phyloP scores from a whole-genome alignment of 345 rosid species.

The Salix purpurea region DNA sequence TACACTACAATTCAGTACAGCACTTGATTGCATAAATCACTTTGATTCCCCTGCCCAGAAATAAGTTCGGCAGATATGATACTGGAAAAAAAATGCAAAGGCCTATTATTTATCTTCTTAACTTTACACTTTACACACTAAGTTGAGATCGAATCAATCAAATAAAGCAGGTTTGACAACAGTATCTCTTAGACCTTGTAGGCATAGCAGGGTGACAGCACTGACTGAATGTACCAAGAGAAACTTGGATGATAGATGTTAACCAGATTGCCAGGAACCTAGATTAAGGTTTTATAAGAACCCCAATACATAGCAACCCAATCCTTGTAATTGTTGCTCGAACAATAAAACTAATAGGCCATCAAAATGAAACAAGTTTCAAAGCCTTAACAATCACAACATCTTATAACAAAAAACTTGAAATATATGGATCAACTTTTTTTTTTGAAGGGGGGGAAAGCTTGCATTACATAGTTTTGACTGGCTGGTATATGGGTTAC shows the following conservation, averaged over 20 bases:
- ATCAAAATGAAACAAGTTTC: not conserved
- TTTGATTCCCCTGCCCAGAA: too few species aligned
- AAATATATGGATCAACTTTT: not conserved
- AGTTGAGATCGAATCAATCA: not conserved
- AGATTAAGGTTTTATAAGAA: not conserved
- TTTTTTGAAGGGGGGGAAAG: not conserved
- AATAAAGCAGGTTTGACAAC: not conserved
- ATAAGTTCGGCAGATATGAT: too few species aligned
- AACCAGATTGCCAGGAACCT: not conserved
- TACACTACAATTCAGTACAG: not conserved
- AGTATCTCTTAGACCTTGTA: not conserved
- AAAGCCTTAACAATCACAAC: not conserved
- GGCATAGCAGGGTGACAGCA: not conserved
- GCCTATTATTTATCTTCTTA: not conserved
- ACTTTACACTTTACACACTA: not conserved
- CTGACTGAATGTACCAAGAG: not conserved
- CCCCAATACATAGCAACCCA: not conserved
- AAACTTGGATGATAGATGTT: not conserved
- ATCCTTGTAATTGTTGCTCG: not conserved
- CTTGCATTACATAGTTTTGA: not conserved
- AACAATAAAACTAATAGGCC: not conserved
- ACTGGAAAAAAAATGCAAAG: too few species aligned
- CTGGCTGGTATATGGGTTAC: not conserved
- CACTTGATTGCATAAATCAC: not conserved
- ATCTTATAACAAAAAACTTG: not conserved